Conservation (phyloP, 345 rosid species). For the Corchorus olitorius region DNA sequence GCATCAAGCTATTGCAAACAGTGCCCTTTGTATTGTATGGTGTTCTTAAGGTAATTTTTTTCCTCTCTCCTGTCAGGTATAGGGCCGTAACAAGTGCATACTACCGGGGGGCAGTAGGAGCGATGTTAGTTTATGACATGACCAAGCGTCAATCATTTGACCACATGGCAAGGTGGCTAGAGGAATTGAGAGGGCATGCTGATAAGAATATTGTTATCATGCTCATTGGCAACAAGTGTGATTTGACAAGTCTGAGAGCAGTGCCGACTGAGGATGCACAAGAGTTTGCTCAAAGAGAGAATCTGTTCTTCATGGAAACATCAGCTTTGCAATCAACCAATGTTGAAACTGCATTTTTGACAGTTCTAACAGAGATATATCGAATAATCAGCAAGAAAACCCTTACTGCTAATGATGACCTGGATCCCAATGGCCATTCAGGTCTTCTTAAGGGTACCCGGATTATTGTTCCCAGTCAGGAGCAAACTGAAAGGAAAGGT, state of each 20-base stretch:
- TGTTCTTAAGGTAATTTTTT: conserved; percentile 2
- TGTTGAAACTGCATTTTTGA: conserved; percentile 65
- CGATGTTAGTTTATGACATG: conserved; percentile 74
- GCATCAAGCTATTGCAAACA: not conserved
- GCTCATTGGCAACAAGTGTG: conserved; percentile 74
- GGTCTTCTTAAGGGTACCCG: conserved; percentile 64
- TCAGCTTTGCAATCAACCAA: conserved; percentile 74
- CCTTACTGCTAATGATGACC: conserved; percentile 47
- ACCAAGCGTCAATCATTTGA: conserved; percentile 71
- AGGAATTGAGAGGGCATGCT: conserved; percentile 67
- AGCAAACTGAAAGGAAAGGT: conserved; percentile 33
- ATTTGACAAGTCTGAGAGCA: conserved; percentile 59
- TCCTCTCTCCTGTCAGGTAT: conserved; percentile 41
- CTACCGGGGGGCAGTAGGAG: conserved; percentile 73
- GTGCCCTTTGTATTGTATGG: not conserved
- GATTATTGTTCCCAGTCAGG: conserved; percentile 58
- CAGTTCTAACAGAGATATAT: conserved; percentile 60
- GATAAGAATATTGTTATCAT: conserved; percentile 69
- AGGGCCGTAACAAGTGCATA: conserved; percentile 79
- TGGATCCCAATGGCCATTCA: conserved; percentile 31
- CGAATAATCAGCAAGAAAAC: conserved; percentile 68
- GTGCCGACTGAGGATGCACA: conserved; percentile 66
- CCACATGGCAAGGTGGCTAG: conserved; percentile 73
- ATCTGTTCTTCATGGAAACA: conserved; percentile 72
- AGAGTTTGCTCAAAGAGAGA: conserved; percentile 77